phyloP scores from a whole-genome alignment of 2,329 filamentous ascomycete species.

The Triangularia setosa region DNA sequence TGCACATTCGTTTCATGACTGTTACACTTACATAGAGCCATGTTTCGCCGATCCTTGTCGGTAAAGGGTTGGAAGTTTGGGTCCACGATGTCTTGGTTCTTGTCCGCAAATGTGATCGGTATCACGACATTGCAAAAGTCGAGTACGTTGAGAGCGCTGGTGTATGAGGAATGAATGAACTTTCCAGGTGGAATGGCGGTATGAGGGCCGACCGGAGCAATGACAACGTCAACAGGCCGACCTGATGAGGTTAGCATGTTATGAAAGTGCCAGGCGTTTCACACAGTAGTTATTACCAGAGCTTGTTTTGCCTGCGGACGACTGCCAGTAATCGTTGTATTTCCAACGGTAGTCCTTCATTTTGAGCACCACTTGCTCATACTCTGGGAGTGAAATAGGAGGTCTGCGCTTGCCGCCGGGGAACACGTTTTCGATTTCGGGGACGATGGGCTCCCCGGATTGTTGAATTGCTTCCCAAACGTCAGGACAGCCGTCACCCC shows the following conservation, averaged over 20 bases:
- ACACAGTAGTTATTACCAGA: neutral
- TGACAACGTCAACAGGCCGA: constrained; percentile 9
- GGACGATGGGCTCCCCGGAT: constrained; percentile 11
- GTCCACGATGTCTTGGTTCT: constrained; percentile 43
- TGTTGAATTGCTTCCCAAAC: constrained; percentile 9
- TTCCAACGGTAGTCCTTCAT: constrained; percentile 12
- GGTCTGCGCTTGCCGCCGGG: neutral
- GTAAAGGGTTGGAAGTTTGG: constrained; percentile 36
- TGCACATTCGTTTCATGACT: neutral
- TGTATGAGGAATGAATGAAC: constrained; percentile 22
- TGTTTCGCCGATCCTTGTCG: constrained; percentile 40
- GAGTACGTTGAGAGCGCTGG: constrained; percentile 42
- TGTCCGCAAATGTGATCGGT: constrained; percentile 52
- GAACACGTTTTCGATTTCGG: constrained; percentile 10
- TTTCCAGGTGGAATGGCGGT: neutral
- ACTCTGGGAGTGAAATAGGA: constrained; percentile 5
- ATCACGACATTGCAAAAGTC: constrained; percentile 53
- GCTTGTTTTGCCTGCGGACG: constrained; percentile 6
- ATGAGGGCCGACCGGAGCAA: constrained; percentile 7
- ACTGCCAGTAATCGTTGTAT: constrained; percentile 16
- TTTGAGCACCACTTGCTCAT: constrained; percentile 9
- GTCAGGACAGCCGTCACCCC: constrained; percentile 11
- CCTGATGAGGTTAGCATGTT: neutral
- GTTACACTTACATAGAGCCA: constrained; percentile 44
- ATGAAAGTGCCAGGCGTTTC: neutral